phyloP scores from a whole-genome alignment of 2,329 filamentous ascomycete species.

The Fusarium dlaminii region DNA sequence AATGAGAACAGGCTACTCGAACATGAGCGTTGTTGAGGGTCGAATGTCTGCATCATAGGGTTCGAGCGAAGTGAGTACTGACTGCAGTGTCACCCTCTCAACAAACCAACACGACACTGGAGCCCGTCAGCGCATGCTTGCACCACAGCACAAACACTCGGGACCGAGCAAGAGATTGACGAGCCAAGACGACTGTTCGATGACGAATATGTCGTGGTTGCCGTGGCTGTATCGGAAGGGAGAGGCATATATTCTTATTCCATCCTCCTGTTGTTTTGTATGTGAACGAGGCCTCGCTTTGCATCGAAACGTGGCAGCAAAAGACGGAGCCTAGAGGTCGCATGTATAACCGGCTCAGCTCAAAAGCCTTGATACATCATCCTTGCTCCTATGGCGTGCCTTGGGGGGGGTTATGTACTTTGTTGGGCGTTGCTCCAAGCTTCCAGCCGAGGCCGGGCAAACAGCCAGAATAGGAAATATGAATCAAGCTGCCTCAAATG shows the following conservation, averaged over 20 bases:
- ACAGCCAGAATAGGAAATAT: slow-evolving; percentile 18
- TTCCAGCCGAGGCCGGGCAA: slow-evolving; percentile 9
- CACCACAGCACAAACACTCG: slow-evolving; percentile 12
- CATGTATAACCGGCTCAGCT: not conserved
- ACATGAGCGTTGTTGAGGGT: not conserved
- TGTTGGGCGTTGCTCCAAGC: slow-evolving; percentile 19
- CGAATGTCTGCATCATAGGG: slow-evolving; percentile 2
- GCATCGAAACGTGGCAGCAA: not conserved
- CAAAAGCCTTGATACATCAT: slow-evolving; percentile 1
- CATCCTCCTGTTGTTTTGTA: not conserved
- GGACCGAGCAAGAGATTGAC: not conserved
- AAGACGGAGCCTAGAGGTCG: not conserved
- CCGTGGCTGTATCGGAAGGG: not conserved
- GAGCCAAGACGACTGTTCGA: not conserved
- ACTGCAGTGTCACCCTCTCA: slow-evolving; percentile 25
- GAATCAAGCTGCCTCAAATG: slow-evolving; percentile 18
- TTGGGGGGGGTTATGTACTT: slow-evolving; percentile 28
- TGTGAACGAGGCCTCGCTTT: not conserved
- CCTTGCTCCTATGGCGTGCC: slow-evolving; percentile 21
- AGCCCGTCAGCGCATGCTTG: slow-evolving; percentile 6
- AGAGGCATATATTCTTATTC: not conserved
- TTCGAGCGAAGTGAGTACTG: slow-evolving; percentile 18
- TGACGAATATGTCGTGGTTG: not conserved
- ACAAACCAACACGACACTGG: slow-evolving; percentile 7
- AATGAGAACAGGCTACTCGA: slow-evolving; percentile 48